phyloP scores from a whole-genome alignment of 768 basidiomycete species.

The Phanerochaete carnosa region DNA sequence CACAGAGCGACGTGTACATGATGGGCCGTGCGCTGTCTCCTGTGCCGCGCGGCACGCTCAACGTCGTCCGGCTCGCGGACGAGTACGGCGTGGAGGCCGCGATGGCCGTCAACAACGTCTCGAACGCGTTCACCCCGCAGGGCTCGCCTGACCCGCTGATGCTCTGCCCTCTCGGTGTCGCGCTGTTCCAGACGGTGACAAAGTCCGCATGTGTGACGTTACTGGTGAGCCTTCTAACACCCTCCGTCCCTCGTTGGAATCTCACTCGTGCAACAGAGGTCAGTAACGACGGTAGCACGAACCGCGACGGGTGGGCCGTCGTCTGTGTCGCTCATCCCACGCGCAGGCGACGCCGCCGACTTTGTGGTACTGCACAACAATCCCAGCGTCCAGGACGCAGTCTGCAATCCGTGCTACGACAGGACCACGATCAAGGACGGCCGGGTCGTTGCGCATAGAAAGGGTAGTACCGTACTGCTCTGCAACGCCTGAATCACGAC shows the following conservation, averaged over 20 bases:
- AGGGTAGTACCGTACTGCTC: not conserved
- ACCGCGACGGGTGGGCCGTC: constrained; percentile 39
- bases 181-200: constrained; percentile 56
- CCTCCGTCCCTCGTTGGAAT: not conserved
- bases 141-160: constrained; percentile 61
- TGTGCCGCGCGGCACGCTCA: constrained; percentile 51
- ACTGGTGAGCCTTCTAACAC: constrained; percentile 36
- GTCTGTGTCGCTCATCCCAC: constrained; percentile 29
- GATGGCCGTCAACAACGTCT: constrained; percentile 62
- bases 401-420: constrained; percentile 46
- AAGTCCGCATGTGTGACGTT: constrained; percentile 42
- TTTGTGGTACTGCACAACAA: constrained; percentile 57
- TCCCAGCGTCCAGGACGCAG: constrained; percentile 39
- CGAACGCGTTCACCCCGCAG: constrained; percentile 69
- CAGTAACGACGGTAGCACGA: constrained; percentile 53
- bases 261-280: constrained; percentile 32
- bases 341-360: constrained; percentile 45
- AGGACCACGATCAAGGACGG: constrained; percentile 51
- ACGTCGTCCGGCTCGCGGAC: constrained; percentile 44
- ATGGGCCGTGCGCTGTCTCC: constrained; percentile 44
- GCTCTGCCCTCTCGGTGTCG: constrained; percentile 55
- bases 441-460: constrained; percentile 38
- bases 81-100: constrained; percentile 47
- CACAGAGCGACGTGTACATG: constrained; percentile 68
- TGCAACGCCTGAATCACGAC: too few species aligned